These are phyloP conservation scores for Berkeleyomyces basicola DNA, from an alignment of 2,329 filamentous ascomycete species.

Conservation along the genomic window DNA sequence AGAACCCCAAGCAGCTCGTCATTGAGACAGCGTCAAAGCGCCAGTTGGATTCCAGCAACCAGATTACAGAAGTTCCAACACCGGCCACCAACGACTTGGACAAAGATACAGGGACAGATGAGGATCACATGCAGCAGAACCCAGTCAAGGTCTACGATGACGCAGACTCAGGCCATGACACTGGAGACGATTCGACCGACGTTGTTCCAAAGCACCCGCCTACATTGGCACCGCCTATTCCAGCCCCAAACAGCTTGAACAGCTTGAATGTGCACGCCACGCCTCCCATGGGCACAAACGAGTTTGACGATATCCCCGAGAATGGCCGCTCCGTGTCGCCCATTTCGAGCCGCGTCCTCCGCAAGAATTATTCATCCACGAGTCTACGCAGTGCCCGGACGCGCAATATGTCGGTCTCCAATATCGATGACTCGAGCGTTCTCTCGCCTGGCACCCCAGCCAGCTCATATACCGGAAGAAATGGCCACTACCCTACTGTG, in stretches of 20 bases:
- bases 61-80: conserved; percentile 7
- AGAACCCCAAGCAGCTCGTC: conserved; percentile 67
- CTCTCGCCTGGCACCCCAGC: conserved; percentile 59
- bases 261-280: conserved; percentile 6
- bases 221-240: conserved; percentile 7
- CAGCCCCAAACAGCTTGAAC: neutral
- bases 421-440: conserved; percentile 45
- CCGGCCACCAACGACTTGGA: neutral
- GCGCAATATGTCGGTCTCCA: conserved; percentile 53
- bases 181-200: neutral
- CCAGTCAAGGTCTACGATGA: conserved; percentile 4
- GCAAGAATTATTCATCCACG: conserved; percentile 55
- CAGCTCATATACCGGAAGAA: conserved; percentile 39
- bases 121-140: neutral
- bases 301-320: conserved; percentile 16
- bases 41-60: conserved; percentile 15
- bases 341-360: conserved; percentile 32
- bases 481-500: conserved; percentile 37
- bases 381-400: conserved; percentile 56
- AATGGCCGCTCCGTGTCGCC: conserved; percentile 36
- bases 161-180: neutral
- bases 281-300: conserved; percentile 6
- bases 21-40: conserved; percentile 49
- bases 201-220: conserved; percentile 8
- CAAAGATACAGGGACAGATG: neutral